Percentiles rank a stretch among this genome's conserved stretches.
phyloP scores from a whole-genome alignment of 2,329 filamentous ascomycete genomes.

The Ustilaginoidea virens region DNA sequence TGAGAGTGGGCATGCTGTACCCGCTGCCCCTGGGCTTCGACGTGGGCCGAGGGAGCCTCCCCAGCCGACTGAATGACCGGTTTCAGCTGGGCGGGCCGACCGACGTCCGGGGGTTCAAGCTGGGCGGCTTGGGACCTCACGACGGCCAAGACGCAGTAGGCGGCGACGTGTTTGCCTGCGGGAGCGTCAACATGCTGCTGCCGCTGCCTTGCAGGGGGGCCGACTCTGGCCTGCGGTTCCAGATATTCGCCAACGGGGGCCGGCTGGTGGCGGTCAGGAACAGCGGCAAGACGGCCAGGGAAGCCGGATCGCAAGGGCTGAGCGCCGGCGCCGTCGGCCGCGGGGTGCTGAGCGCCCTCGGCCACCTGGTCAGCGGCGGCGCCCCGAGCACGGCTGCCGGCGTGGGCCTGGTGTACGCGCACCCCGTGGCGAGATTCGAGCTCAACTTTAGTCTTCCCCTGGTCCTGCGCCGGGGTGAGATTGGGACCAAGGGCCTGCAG shows the following conservation, averaged over 20 bases:
- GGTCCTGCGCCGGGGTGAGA: conserved; percentile 67
- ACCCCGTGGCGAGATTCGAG: conserved; percentile 86
- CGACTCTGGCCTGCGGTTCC: conserved; percentile 72
- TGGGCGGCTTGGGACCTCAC: conserved; percentile 76
- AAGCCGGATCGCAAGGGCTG: conserved; percentile 18
- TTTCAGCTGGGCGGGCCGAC: conserved; percentile 92
- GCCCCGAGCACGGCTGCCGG: conserved; percentile 77
- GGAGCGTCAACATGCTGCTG: conserved; percentile 70
- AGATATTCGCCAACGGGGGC: conserved; percentile 84
- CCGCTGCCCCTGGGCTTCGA: conserved; percentile 55
- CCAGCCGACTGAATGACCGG: conserved; percentile 80
- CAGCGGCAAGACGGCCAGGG: conserved; percentile 27
- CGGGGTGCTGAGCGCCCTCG: conserved; percentile 45
- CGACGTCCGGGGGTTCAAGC: conserved; percentile 84
- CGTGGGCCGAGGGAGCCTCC: conserved; percentile 34
- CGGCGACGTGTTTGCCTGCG: conserved; percentile 83
- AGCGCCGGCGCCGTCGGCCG: conserved; percentile 29
- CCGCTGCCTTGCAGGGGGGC: conserved; percentile 70
- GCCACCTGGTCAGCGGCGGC: conserved; percentile 56
- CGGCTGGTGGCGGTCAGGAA: conserved; percentile 63
- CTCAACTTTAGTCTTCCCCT: conserved; percentile 88
- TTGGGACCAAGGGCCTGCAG: conserved; percentile 78
- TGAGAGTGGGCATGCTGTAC: conserved; percentile 70
- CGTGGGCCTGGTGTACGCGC: conserved; percentile 83
- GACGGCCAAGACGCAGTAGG: conserved; percentile 78